A percentile compares a stretch with the other conserved stretches of the same genome.
phyloP scores from a whole-genome alignment of 2,329 filamentous ascomycete species.

The Pseudogymnoascus sp. region DNA sequence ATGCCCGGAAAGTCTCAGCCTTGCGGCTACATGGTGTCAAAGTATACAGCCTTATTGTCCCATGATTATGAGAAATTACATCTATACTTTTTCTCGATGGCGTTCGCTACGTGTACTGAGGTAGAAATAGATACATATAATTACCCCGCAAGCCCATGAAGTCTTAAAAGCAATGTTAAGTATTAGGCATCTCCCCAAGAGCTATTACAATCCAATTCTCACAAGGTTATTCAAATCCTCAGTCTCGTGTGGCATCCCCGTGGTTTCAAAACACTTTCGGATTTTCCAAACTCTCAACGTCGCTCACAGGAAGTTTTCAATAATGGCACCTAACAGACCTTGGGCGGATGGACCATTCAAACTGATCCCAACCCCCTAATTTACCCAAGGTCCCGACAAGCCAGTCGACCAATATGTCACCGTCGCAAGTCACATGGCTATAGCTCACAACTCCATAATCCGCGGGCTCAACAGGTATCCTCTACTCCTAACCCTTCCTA shows the following conservation, averaged over 20 bases:
- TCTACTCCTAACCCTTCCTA: too few species aligned
- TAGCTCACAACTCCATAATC: slow-evolving; percentile 5
- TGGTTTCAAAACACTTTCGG: neutral
- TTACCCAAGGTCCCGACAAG: slow-evolving; percentile 12
- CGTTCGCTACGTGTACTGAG: neutral
- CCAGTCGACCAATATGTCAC: slow-evolving; percentile 13
- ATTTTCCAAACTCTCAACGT: too few species aligned
- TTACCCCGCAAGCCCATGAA: neutral
- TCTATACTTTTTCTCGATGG: neutral
- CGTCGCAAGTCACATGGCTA: slow-evolving; percentile 13
- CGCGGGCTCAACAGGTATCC: slow-evolving; percentile 5
- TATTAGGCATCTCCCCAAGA: neutral
- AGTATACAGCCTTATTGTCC: neutral
- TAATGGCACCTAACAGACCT: neutral
- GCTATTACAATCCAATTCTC: neutral
- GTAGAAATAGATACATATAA: neutral
- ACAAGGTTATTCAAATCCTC: neutral
- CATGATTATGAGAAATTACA: neutral
- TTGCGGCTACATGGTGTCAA: neutral
- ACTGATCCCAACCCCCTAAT: slow-evolving; percentile 18
- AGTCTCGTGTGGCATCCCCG: neutral
- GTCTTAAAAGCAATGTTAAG: neutral
- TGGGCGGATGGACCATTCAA: slow-evolving; percentile 15
- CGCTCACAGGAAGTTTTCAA: neutral
- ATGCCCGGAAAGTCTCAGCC: neutral